Percentiles rank a stretch among this genome's conserved stretches.
Conservation (phyloP, 2,329 filamentous ascomycete genomes). For the Trichoderma afroharzianum region DNA sequence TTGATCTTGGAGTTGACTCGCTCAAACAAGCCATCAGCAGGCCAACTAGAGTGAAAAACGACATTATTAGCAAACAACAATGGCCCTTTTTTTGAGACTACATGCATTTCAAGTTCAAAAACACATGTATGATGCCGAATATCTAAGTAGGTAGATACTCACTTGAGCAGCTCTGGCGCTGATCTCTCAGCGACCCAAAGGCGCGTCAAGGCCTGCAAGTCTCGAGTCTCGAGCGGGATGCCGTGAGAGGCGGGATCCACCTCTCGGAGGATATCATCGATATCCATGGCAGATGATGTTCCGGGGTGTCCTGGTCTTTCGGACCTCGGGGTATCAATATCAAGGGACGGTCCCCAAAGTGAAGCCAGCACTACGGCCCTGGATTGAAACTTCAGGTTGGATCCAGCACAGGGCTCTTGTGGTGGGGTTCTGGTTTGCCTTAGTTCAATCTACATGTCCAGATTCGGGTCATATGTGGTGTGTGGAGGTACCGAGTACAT, state of each 20-base stretch:
- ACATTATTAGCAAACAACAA: not conserved
- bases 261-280: conserved; percentile 74
- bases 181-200: conserved; percentile 91
- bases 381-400: not conserved
- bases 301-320: not conserved
- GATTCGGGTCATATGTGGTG: not conserved
- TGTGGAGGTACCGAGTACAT: not conserved
- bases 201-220: conserved; percentile 85
- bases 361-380: not conserved
- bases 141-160: conserved; percentile 31
- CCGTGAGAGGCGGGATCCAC: conserved; percentile 59
- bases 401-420: not conserved
- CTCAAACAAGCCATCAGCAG: conserved; percentile 71
- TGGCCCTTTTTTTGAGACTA: not conserved
- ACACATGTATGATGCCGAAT: not conserved
- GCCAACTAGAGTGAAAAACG: conserved; percentile 46
- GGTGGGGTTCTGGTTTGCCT: not conserved
- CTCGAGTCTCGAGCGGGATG: conserved; percentile 59
- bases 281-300: conserved; percentile 56
- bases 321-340: not conserved
- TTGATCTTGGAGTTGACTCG: conserved; percentile 72
- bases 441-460: not conserved
- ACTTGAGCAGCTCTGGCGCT: conserved; percentile 83
- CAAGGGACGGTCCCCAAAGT: not conserved
- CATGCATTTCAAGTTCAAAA: not conserved